Percentiles rank a stretch among this genome's conserved stretches.
Conservation (phyloP, 2,329 filamentous ascomycete genomes). For the Pleurostoma richardsiae region DNA sequence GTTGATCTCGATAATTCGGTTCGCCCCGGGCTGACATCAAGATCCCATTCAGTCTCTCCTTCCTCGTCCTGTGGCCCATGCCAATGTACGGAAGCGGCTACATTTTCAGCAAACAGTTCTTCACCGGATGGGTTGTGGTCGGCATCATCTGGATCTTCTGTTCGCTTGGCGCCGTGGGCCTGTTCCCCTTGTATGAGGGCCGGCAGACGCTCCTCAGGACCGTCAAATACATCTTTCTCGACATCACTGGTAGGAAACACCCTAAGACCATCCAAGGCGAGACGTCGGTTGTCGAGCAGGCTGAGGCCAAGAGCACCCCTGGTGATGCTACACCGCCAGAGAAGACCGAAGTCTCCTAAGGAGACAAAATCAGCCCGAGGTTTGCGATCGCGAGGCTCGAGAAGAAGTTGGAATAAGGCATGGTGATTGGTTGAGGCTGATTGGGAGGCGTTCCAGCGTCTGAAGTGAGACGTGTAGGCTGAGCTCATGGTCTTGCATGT, state of each 20-base stretch:
- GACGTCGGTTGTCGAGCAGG: background rate
- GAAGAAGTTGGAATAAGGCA: no score
- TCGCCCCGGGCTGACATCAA: conserved; percentile 12
- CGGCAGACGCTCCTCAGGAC: conserved; percentile 61
- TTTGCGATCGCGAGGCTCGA: no score
- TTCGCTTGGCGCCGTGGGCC: conserved; percentile 65
- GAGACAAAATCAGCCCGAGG: no score
- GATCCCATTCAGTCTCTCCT: conserved; percentile 46
- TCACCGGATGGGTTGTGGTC: conserved; percentile 74
- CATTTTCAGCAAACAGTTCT: conserved; percentile 77
- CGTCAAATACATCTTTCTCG: conserved; percentile 54
- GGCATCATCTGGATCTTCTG: conserved; percentile 78
- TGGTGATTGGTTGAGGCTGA: no score
- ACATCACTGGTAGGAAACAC: conserved; percentile 44
- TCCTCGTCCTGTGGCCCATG: conserved; percentile 86
- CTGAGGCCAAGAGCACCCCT: conserved; percentile 1
- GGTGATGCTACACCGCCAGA: conserved; percentile 13
- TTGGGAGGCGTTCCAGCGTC: no score
- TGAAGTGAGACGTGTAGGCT: no score
- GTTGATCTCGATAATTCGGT: conserved; percentile 3
- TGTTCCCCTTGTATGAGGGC: conserved; percentile 81
- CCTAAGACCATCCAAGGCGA: conserved; percentile 14
- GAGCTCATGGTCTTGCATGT: no score
- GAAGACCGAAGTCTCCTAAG: conserved; percentile 6
- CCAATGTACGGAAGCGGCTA: conserved; percentile 82